Conservation (phyloP, 2,329 filamentous ascomycete genomes). For the Aspergillus novofumigatus region DNA sequence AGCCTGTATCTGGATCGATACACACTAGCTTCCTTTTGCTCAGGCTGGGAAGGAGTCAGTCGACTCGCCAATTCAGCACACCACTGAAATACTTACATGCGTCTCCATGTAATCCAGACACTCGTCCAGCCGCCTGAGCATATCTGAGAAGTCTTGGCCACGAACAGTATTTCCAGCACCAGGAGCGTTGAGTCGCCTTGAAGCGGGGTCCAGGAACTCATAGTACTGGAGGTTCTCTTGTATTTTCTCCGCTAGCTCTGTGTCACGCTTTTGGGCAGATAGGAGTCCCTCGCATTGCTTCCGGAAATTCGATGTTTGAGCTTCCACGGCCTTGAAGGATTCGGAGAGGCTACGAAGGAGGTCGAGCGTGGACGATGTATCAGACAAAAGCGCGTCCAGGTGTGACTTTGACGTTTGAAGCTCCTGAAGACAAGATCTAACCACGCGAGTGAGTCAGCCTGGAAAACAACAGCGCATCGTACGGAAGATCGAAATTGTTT, state of each 20-base stretch:
- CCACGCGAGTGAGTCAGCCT: constrained; percentile 6
- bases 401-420: constrained; percentile 76
- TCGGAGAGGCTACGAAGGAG: constrained; percentile 74
- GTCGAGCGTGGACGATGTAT: constrained; percentile 70
- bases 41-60: constrained; percentile 51
- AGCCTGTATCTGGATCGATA: constrained; percentile 86
- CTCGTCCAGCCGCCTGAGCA: constrained; percentile 79
- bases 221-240: constrained; percentile 93
- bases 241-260: constrained; percentile 75
- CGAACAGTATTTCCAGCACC: constrained; percentile 83
- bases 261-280: constrained; percentile 73
- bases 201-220: constrained; percentile 85
- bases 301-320: constrained; percentile 89
- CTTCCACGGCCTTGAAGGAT: constrained; percentile 82
- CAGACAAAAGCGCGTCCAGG: constrained; percentile 71
- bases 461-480: background rate
- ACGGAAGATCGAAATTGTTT: background rate
- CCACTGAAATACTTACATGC: constrained; percentile 56
- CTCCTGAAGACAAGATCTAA: constrained; percentile 73
- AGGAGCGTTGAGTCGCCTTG: constrained; percentile 83
- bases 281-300: constrained; percentile 86
- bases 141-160: constrained; percentile 78
- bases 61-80: constrained; percentile 4
- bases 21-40: constrained; percentile 79
- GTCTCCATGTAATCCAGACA: constrained; percentile 90